Evolutionary conservation across 306 rosid species (phyloP).

Genomic region (Cicer judaicum): DNA sequence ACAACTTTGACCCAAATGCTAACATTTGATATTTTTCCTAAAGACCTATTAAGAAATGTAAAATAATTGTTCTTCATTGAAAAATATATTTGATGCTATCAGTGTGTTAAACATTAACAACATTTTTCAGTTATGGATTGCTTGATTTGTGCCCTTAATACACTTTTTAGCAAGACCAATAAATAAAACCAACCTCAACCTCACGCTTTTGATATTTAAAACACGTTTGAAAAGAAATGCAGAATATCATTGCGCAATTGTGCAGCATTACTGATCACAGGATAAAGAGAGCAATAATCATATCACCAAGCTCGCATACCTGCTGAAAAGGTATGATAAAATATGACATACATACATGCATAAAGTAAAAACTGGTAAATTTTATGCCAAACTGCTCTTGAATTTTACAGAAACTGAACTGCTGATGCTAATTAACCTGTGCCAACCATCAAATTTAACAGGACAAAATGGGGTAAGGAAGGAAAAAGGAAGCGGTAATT

Average conservation of each 20-base stretch:
- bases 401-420: conserved; percentile 55
- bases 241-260: conserved; percentile 1
- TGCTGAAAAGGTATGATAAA: conserved; percentile 29
- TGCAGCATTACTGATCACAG: conserved; percentile 20
- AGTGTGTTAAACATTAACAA: no score
- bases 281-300: conserved; percentile 29
- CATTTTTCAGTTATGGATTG: no score
- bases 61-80: no score
- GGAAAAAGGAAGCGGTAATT: conserved; percentile 46
- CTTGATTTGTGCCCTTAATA: neutral
- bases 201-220: neutral
- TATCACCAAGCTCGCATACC: conserved; percentile 31
- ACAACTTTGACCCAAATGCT: neutral
- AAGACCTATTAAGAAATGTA: no score
- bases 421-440: conserved; percentile 70
- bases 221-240: neutral
- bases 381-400: conserved; percentile 50
- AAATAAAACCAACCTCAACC: conserved; percentile 5
- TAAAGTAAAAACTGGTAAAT: conserved; percentile 38
- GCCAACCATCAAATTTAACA: conserved; percentile 61
- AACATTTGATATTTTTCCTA: neutral
- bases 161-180: neutral
- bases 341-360: conserved; percentile 40
- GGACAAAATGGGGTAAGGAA: conserved; percentile 56
- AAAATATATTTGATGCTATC: no score